These are phyloP conservation scores for Sporobolomyces roseus DNA, from an alignment of 768 basidiomycete genomes.

Conservation along the genomic window DNA sequence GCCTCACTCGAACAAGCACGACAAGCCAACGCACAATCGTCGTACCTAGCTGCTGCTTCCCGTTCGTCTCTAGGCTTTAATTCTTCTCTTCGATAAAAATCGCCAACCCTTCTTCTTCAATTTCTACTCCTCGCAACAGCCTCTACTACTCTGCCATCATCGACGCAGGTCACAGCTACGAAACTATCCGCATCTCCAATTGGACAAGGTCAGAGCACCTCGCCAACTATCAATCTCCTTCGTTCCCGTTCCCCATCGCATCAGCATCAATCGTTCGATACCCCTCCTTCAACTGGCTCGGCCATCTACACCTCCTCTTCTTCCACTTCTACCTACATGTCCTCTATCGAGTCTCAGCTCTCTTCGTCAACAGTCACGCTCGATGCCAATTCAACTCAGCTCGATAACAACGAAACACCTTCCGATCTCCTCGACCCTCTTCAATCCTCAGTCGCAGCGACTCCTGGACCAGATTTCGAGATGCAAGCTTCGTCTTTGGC, in stretches of 20 bases:
- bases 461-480: neutral
- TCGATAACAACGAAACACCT: neutral
- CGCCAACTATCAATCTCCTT: too few species aligned
- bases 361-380: neutral
- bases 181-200: too few species aligned
- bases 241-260: neutral
- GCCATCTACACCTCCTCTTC: neutral
- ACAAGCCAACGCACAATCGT: neutral
- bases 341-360: neutral
- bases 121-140: conserved; percentile 6
- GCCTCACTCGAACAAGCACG: neutral
- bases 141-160: neutral
- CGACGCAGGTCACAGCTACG: too few species aligned
- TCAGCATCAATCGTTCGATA: neutral
- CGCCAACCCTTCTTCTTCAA: neutral
- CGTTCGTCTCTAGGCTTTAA: neutral
- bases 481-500: conserved; percentile 4
- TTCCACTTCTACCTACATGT: neutral
- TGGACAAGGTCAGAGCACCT: too few species aligned
- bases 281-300: neutral
- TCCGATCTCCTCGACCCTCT: neutral
- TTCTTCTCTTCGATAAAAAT: neutral
- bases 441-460: neutral
- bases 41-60: neutral
- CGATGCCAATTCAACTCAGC: neutral